Conservation (phyloP, 495 filamentous ascomycete genomes). For the Talaromyces borbonicus region DNA sequence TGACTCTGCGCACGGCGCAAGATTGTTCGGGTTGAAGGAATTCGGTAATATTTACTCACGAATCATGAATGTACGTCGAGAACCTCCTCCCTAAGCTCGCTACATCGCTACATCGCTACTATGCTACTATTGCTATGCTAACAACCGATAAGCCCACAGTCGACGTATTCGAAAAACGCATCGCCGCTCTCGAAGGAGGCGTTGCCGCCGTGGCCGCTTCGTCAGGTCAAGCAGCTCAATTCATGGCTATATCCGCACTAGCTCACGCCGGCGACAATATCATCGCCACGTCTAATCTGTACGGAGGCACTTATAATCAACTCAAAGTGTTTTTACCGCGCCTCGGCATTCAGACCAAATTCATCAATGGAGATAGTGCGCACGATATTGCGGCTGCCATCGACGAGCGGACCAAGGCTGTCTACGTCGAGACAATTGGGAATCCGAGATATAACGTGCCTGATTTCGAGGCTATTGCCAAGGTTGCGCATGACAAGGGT, state of each 20-base stretch:
- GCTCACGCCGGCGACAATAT: conserved; percentile 90
- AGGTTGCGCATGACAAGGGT: conserved; percentile 68
- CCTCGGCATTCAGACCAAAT: conserved; percentile 83
- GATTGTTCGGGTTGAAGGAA: conserved; percentile 95
- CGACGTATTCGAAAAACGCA: conserved; percentile 95
- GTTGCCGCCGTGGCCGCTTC: conserved; percentile 81
- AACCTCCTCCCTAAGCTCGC: too few relatives aligned
- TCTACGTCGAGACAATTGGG: conserved; percentile 92
- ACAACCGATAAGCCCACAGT: conserved; percentile 97
- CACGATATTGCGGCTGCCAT: conserved; percentile 77
- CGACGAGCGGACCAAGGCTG: conserved; percentile 93
- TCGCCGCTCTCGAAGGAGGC: conserved; percentile 91
- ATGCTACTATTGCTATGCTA: too few relatives aligned
- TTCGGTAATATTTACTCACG: conserved; percentile 98
- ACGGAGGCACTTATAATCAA: conserved; percentile 97
- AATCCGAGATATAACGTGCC: conserved; percentile 95
- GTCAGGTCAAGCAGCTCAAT: conserved; percentile 90
- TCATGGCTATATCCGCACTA: conserved; percentile 81
- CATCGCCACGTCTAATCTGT: conserved; percentile 82
- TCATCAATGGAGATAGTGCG: conserved; percentile 74
- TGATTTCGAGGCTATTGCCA: conserved; percentile 75
- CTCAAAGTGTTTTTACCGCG: conserved; percentile 88
- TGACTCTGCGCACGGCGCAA: conserved; percentile 91
- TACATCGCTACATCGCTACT: too few relatives aligned
- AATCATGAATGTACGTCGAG: conserved; percentile 76